A percentile compares a stretch with the other conserved stretches of the same genome.
Conservation (phyloP, 2,329 filamentous ascomycete genomes). For the Alternaria rosae region DNA sequence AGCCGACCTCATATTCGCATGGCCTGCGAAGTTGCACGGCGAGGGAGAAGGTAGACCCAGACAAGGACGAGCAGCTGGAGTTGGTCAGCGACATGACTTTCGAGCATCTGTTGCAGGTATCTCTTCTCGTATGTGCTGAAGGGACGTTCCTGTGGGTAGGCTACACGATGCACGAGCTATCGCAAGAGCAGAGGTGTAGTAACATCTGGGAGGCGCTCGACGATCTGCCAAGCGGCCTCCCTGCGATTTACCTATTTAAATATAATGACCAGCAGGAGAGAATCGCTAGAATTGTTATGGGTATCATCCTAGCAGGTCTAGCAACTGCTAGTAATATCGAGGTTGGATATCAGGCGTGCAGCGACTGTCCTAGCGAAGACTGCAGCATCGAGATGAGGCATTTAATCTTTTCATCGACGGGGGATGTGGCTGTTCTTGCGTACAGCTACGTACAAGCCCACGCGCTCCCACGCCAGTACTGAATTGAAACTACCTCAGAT, state of each 20-base stretch:
- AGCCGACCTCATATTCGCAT: no score
- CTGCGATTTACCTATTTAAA: conserved; percentile 39
- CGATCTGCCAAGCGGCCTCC: conserved; percentile 31
- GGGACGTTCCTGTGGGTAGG: conserved; percentile 48
- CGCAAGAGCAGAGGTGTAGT: conserved; percentile 11
- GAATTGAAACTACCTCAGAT: background rate
- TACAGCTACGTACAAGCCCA: background rate
- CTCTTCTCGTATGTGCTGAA: conserved; percentile 30
- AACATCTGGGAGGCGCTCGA: conserved; percentile 19
- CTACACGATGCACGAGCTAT: conserved; percentile 28
- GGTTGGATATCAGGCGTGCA: background rate
- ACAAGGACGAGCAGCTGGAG: no score
- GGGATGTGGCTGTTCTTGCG: background rate
- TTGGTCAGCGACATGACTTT: no score
- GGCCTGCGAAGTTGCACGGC: no score
- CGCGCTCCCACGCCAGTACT: background rate
- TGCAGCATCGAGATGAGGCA: background rate
- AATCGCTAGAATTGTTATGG: no score
- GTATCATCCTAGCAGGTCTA: no score
- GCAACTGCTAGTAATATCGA: no score
- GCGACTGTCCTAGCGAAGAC: background rate
- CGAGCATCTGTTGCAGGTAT: conserved; percentile 14
- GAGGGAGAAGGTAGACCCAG: no score
- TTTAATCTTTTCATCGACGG: background rate
- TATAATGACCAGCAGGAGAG: no score